phyloP scores from a whole-genome alignment of 2,329 filamentous ascomycete genomes.

The Fusarium dimerum region DNA sequence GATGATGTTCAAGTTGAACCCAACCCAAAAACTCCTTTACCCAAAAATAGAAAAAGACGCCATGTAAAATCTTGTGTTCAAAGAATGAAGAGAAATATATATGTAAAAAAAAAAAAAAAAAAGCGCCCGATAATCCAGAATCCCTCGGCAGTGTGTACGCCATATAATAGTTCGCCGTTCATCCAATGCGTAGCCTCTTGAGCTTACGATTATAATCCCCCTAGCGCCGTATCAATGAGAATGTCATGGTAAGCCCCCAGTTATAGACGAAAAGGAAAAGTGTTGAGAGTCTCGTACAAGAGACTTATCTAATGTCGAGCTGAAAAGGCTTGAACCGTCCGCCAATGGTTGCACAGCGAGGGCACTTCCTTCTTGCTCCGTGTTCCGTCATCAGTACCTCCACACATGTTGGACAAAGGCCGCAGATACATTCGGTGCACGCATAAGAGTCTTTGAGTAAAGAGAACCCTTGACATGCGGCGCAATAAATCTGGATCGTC shows the following conservation, averaged over 20 bases:
- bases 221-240: slow-evolving; percentile 30
- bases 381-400: slow-evolving; percentile 77
- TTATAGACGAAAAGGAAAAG: slow-evolving; percentile 9
- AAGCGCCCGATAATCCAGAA: neutral
- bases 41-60: neutral
- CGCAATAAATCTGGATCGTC: slow-evolving; percentile 87
- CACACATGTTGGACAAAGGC: slow-evolving; percentile 85
- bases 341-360: slow-evolving; percentile 76
- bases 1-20: neutral
- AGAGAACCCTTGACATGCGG: slow-evolving; percentile 78
- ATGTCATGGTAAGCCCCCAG: slow-evolving; percentile 12
- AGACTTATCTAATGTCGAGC: slow-evolving; percentile 70
- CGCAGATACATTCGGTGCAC: slow-evolving; percentile 95
- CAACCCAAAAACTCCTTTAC: neutral
- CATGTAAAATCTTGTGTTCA: neutral
- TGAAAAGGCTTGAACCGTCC: slow-evolving; percentile 84
- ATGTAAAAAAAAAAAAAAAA: neutral
- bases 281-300: slow-evolving; percentile 19
- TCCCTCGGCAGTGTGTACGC: slow-evolving; percentile 4
- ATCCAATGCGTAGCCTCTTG: slow-evolving; percentile 20
- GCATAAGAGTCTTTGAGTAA: slow-evolving; percentile 83
- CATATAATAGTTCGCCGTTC: slow-evolving; percentile 21
- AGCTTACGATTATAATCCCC: slow-evolving; percentile 26
- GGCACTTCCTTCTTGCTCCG: slow-evolving; percentile 74
- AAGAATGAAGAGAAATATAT: neutral